These are phyloP conservation scores for Ceraceosorus bombacis DNA, from an alignment of 1,284 basidiomycete genomes.

Conservation along the genomic window DNA sequence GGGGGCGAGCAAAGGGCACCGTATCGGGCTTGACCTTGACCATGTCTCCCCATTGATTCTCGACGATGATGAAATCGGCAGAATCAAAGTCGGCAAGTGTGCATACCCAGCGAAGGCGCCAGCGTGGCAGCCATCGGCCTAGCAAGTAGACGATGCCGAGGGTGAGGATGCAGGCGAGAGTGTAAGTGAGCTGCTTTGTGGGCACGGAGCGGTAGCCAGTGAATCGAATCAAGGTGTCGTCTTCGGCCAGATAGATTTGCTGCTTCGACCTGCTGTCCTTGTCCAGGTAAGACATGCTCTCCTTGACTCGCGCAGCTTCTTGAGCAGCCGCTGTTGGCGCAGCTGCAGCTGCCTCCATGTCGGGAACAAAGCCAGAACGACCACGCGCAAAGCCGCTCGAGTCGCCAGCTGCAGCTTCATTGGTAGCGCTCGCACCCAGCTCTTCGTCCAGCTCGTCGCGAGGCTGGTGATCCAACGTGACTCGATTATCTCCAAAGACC, in stretches of 20 bases:
- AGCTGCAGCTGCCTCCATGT: conserved; percentile 3
- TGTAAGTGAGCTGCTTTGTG: conserved; percentile 67
- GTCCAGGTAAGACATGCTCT: conserved; percentile 37
- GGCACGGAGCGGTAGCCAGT: conserved; percentile 72
- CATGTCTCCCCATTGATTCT: conserved; percentile 53
- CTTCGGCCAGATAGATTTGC: conserved; percentile 78
- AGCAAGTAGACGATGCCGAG: conserved; percentile 72
- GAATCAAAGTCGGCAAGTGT: conserved; percentile 74
- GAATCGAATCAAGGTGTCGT: conserved; percentile 81
- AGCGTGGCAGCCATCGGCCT: conserved; percentile 83
- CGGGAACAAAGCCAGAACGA: conserved; percentile 2
- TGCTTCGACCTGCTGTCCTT: conserved; percentile 55
- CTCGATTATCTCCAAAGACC: conserved; percentile 42
- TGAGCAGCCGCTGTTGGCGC: conserved; percentile 5
- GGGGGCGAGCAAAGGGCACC: conserved; percentile 42
- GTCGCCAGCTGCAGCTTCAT: conserved; percentile 7
- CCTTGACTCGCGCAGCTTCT: conserved; percentile 4
- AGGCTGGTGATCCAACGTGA: conserved; percentile 29
- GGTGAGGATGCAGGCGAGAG: conserved; percentile 61
- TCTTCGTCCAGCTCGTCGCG: conserved; percentile 38
- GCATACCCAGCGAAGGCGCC: conserved; percentile 84
- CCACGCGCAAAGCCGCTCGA: conserved; percentile 21
- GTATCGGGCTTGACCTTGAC: conserved; percentile 27
- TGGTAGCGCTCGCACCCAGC: conserved; percentile 18
- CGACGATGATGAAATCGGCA: conserved; percentile 69